These are phyloP conservation scores for Populus nigra DNA, from an alignment of 345 rosid species.

Conservation along the genomic window DNA sequence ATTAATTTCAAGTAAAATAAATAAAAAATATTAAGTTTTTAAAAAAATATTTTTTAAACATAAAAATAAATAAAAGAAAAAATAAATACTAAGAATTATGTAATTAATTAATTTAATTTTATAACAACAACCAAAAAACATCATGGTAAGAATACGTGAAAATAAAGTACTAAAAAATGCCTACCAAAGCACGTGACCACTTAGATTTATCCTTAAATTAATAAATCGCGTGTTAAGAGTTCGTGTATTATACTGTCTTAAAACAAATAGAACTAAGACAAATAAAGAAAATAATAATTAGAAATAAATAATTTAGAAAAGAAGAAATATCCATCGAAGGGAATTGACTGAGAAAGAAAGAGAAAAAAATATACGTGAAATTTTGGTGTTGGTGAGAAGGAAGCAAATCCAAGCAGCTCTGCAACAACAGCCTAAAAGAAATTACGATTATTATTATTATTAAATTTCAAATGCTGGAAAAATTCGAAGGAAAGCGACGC, in stretches of 20 bases:
- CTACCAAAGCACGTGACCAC: background rate
- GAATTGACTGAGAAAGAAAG: background rate
- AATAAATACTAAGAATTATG: background rate
- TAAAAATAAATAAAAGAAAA: no score
- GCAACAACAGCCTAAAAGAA: background rate
- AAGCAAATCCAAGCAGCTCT: conserved; percentile 35
- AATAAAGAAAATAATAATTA: background rate
- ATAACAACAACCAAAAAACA: background rate
- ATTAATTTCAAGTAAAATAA: no score
- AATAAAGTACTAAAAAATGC: background rate
- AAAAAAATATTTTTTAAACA: no score
- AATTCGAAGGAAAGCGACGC: background rate
- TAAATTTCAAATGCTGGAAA: background rate
- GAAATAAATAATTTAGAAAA: background rate
- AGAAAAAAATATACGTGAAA: conserved; percentile 3
- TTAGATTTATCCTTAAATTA: background rate
- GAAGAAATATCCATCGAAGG: conserved; percentile 9
- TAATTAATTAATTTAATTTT: background rate
- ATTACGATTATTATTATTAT: background rate
- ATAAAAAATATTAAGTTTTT: no score
- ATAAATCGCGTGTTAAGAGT: background rate
- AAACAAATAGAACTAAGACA: background rate
- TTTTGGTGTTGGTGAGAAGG: conserved; percentile 23
- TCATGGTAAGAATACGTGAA: background rate
- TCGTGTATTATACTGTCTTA: background rate